Conservation (phyloP, 2,329 filamentous ascomycete genomes). For the Calonectria crousiana region DNA sequence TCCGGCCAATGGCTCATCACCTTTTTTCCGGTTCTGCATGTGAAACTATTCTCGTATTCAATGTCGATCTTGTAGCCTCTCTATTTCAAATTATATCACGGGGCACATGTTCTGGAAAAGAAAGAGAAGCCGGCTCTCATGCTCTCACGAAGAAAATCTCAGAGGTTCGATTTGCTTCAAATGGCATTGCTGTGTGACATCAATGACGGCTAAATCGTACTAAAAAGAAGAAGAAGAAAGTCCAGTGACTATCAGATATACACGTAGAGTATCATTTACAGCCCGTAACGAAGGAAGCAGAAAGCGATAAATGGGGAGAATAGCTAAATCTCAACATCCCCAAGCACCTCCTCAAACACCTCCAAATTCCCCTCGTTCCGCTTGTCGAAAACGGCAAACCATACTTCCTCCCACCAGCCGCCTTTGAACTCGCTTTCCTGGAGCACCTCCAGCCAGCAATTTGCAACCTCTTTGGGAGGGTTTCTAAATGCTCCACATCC, state of each 20-base stretch:
- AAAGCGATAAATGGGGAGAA: background rate
- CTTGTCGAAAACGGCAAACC: constrained; percentile 72
- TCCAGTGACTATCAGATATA: too few species aligned
- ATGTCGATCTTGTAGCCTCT: background rate
- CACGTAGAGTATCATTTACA: background rate
- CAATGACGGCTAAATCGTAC: background rate
- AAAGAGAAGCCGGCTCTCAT: background rate
- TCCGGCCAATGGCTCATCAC: background rate
- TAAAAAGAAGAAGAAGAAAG: background rate
- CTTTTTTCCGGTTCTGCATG: background rate
- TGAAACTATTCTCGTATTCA: background rate
- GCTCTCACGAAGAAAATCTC: background rate
- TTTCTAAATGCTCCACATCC: constrained; percentile 77
- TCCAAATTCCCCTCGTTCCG: constrained; percentile 62
- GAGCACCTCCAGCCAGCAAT: constrained; percentile 73
- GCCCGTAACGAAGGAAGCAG: too few species aligned
- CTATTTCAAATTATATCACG: too few species aligned
- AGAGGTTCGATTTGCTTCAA: background rate
- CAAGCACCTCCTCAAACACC: constrained; percentile 60
- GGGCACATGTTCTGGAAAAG: background rate
- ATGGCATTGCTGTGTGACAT: background rate
- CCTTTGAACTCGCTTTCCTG: constrained; percentile 70
- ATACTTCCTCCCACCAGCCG: constrained; percentile 72
- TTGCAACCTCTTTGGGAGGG: constrained; percentile 71
- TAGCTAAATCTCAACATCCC: constrained; percentile 48